Conservation (phyloP, 441 rosid genomes). For the Metrosideros polymorpha region DNA sequence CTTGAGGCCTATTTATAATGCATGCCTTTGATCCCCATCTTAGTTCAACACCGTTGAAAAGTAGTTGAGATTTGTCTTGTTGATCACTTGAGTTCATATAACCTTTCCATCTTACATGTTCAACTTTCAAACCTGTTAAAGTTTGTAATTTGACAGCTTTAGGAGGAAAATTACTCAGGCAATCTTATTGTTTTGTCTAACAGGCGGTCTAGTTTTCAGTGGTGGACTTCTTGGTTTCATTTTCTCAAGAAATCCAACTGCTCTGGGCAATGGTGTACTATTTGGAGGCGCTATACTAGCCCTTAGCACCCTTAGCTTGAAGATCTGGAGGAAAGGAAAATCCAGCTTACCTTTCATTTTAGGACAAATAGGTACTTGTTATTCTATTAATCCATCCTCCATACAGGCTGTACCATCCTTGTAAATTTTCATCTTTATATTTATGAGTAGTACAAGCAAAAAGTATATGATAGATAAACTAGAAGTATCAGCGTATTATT, state of each 20-base stretch:
- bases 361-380: constrained; percentile 81
- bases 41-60: background rate
- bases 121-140: background rate
- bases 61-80: background rate
- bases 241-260: constrained; percentile 51
- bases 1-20: background rate
- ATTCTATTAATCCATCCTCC: background rate
- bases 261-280: constrained; percentile 38
- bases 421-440: background rate
- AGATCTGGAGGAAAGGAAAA: constrained; percentile 83
- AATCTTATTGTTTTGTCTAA: background rate
- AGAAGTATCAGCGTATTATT: background rate
- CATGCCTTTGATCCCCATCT: background rate
- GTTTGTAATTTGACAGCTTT: background rate
- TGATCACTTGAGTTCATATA: background rate
- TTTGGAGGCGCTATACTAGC: constrained; percentile 79
- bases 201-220: constrained; percentile 57
- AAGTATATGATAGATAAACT: background rate
- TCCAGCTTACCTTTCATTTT: constrained; percentile 81
- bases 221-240: constrained; percentile 65
- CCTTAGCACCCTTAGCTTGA: constrained; percentile 71
- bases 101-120: background rate
- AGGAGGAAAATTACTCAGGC: background rate
- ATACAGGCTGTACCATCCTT: background rate
- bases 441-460: background rate